phyloP scores from a whole-genome alignment of 176 grass and related monocot species.

The Raddia guianensis region DNA sequence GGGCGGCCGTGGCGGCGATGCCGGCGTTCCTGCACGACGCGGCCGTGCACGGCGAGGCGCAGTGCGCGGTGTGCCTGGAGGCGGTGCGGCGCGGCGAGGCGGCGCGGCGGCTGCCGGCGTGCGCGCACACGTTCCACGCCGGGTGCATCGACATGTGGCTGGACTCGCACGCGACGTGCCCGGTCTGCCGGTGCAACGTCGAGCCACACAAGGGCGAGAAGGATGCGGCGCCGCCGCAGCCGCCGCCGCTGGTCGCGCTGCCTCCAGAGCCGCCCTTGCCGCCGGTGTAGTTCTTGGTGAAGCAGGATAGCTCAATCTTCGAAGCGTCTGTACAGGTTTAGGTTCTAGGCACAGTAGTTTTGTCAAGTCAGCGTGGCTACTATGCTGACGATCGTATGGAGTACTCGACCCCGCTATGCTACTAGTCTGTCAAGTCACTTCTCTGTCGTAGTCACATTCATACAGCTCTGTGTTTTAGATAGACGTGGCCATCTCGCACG shows the following conservation, averaged over 20 bases:
- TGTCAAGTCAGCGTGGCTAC: not conserved
- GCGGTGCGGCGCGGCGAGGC: conserved; percentile 40
- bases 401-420: not conserved
- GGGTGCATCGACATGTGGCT: conserved; percentile 73
- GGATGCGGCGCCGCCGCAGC: not conserved
- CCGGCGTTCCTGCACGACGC: conserved; percentile 29
- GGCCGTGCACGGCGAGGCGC: not conserved
- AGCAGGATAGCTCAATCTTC: no score
- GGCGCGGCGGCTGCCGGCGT: conserved; percentile 49
- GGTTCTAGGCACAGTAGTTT: not conserved
- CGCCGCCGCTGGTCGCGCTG: not conserved
- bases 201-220: conserved; percentile 22
- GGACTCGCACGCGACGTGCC: conserved; percentile 58
- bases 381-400: not conserved
- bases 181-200: conserved; percentile 54
- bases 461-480: no score
- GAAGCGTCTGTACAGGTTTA: not conserved
- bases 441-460: no score
- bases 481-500: no score
- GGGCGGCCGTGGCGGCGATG: conserved; percentile 22
- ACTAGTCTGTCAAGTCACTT: not conserved
- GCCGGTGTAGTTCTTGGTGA: conserved; percentile 35
- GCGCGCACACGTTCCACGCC: conserved; percentile 66
- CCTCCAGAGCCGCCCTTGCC: not conserved
- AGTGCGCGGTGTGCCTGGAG: conserved; percentile 71